Base-by-base conservation (phyloP, 148 eudicot genomes). In the Camellia granthamiana region DNA sequence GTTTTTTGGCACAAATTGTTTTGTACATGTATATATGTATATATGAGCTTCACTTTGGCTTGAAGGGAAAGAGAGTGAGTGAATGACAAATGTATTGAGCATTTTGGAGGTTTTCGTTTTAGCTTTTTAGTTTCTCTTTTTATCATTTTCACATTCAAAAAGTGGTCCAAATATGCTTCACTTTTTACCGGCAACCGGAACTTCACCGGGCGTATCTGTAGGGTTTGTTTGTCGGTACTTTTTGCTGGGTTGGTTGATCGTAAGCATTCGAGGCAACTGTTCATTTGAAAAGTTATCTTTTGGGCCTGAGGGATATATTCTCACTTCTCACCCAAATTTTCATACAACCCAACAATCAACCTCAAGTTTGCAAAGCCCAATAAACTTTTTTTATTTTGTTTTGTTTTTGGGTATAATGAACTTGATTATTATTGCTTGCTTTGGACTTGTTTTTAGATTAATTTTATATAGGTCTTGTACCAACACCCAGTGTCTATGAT, bases 131-230 rank as follows among this genome's bases (percentile, higher is more conserved):
- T 69, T 16, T 69, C 72, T 69, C 52, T 41, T 3, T 44, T 11
- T 63, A 69, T 59, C 51, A 75, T 12, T 46, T 44, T 75, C n/a
- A 18, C 60, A 7, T 19, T 21, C 44, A n/a, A 23, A 51, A 11
- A 3, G 75, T 52, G 55, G 61, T 30, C 38, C 18, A 23, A 19
- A 6, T 71, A 19, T 49, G 7, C 12, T 3, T 0, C 5, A 38
- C 68, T 61, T 30, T 75, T 43, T 19, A 76, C 78, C 38, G 51
- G 55, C 51, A 10, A 76, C 78, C 42, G 55, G 69, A 76, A n/a
- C 64, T 4, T 18, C 42, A 54, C 61, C 64, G 23, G 64, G 2
- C 11, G 18, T n/a, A 15, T 21, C 18, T 16, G 11, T 54, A 62
- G 51, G 38, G 38, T 30, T 30, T 30, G 38, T 30, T 30, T 30